Base-by-base conservation (phyloP, 2,329 filamentous ascomycete species). In the Tothia fuscella region DNA sequence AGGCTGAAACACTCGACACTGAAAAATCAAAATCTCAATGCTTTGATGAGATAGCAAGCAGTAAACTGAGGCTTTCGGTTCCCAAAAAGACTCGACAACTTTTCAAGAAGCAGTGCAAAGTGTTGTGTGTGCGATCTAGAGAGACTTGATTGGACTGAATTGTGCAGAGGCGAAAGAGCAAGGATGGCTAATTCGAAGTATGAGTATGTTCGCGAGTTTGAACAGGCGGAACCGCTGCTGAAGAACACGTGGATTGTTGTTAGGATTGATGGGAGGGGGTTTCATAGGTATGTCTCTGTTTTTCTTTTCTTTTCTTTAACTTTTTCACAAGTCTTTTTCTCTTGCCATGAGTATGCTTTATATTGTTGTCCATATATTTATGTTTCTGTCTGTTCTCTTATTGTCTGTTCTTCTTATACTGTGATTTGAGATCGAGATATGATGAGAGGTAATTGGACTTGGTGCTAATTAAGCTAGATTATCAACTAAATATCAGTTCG, bases 221-320 rank as follows among this genome's bases (percentile, higher is more conserved):
- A 98, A 69, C 82, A 82, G 55, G 66, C 78, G 5, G 87, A 95
- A 56, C 63, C 64, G 35, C 66, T 98, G 30, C 71, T 96, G 17
- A 85, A 80, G 41, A 93, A 93, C 56, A 96, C 89, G 20, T 98
- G 88, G 87, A 82, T 96, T 43, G 86, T 96, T 16, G 79, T 98
- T 43, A 80, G 91, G 46, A 80, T 98, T 54, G 91, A 98, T 63
- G 91, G 91, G 19, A 74, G 89, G 49, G 88, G 87, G 14, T 98
- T 98, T 63, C 91, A 88, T 54, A 95, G 93, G 86, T 56, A 21
- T 21, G 22, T 7, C 4, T 12, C 10, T 6, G 14, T 14, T 19
- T 25, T 25, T 17, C 21, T 22, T 14, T 22, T 10, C 33, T 7
- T 43, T 6, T 37, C 13, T 53, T 16, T n/a, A n/a, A n/a, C 16